phyloP scores from a whole-genome alignment of 139 green algal genomes.

The Tetradesmus obliquus region DNA sequence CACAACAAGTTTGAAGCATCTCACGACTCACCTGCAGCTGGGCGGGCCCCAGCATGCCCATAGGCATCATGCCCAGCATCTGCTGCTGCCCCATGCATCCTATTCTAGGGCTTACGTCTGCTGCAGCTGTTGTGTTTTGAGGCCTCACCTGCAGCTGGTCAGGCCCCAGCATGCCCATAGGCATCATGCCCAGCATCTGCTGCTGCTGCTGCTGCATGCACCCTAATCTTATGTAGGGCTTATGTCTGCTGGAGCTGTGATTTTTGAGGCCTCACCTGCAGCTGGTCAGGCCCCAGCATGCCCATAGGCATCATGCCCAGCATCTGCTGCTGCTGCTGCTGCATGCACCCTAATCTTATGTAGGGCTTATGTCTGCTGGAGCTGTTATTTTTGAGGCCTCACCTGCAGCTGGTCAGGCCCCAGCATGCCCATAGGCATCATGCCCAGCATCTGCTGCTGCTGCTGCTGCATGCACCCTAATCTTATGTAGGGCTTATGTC shows the following conservation, averaged over 20 bases:
- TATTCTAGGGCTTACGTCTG: too few species aligned
- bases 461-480: neutral
- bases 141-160: constrained; percentile 31
- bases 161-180: neutral
- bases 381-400: neutral
- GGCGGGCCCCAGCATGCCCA: neutral
- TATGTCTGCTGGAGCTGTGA: neutral
- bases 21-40: constrained; percentile 30
- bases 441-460: constrained; percentile 15
- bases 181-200: constrained; percentile 27
- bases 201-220: neutral
- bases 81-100: constrained; percentile 2
- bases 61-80: constrained; percentile 27
- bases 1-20: too few species aligned
- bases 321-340: constrained; percentile 7
- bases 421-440: neutral
- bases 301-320: constrained; percentile 3
- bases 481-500: too few species aligned
- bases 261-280: constrained; percentile 11
- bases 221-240: too few species aligned
- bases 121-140: neutral
- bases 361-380: too few species aligned
- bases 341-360: neutral
- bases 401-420: constrained; percentile 37
- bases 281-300: constrained; percentile 3